Evolutionary conservation across 345 rosid genomes (phyloP).

Genomic region (Excoecaria cochinchinensis): DNA sequence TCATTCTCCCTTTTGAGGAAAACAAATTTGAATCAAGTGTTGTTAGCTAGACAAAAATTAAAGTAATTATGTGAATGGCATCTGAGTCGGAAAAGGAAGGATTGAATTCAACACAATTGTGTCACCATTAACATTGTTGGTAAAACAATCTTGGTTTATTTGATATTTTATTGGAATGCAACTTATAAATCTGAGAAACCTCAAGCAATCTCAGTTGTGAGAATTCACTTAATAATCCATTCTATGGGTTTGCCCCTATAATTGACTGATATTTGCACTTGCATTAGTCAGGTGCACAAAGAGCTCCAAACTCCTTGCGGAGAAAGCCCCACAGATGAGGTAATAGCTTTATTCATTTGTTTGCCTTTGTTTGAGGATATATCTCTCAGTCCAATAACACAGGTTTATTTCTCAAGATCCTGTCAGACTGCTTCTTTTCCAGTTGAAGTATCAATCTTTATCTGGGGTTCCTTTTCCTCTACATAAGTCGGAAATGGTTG

Average conservation of each 20-base stretch:
- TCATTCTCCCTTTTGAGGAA: not conserved
- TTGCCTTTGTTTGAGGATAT: not conserved
- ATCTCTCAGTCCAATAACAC: not conserved
- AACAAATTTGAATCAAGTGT: not conserved
- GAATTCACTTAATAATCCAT: not conserved
- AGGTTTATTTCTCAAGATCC: slow-evolving; percentile 9
- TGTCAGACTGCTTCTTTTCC: not conserved
- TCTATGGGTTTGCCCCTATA: not conserved
- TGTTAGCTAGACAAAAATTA: not conserved
- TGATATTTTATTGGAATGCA: not conserved
- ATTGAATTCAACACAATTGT: not conserved
- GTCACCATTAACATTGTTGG: not conserved
- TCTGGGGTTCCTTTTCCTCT: not conserved
- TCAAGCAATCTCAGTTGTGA: not conserved
- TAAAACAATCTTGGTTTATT: not conserved
- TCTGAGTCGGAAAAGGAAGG: not conserved
- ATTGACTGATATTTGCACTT: not conserved
- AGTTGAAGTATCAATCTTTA: slow-evolving; percentile 8
- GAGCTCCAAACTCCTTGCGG: not conserved
- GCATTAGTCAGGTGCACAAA: not conserved
- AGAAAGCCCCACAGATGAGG: not conserved
- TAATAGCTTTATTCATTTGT: not conserved
- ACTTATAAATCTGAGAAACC: not conserved
- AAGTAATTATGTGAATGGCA: not conserved
- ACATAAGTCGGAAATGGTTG: slow-evolving; percentile 11